phyloP scores from a whole-genome alignment of 106 monocot genomes.

The Acorus calamus region DNA sequence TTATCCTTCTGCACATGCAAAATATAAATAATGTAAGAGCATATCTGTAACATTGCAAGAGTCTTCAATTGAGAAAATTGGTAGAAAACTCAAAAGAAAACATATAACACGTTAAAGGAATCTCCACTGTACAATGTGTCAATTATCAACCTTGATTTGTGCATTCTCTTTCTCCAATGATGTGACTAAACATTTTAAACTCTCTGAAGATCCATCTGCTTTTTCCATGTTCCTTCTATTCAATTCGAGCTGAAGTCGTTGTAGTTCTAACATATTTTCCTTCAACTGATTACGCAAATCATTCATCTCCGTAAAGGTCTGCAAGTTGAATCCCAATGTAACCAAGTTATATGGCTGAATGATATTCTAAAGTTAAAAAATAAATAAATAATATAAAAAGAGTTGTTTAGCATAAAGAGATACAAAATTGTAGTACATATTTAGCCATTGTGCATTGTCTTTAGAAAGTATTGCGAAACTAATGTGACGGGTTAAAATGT shows the following conservation, averaged over 20 bases:
- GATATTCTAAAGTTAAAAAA: too few relatives aligned
- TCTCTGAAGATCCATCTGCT: slow-evolving; percentile 33
- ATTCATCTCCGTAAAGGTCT: slow-evolving; percentile 17
- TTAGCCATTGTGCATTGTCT: too few relatives aligned
- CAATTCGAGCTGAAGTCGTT: slow-evolving; percentile 35
- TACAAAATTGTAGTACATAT: background rate
- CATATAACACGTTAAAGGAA: background rate
- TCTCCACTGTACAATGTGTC: background rate
- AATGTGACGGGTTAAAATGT: background rate
- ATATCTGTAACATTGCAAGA: too few relatives aligned
- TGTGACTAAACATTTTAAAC: slow-evolving; percentile 24
- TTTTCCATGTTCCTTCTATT: slow-evolving; percentile 26
- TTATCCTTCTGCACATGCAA: slow-evolving; percentile 42
- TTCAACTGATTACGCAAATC: slow-evolving; percentile 12
- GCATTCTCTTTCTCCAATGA: slow-evolving; percentile 53
- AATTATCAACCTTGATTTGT: slow-evolving; percentile 43
- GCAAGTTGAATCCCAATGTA: background rate
- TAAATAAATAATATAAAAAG: background rate
- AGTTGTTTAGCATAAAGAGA: background rate
- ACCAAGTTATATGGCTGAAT: too few relatives aligned
- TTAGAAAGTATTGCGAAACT: too few relatives aligned
- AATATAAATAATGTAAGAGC: too few relatives aligned
- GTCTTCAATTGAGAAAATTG: background rate
- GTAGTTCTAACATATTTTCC: slow-evolving; percentile 27
- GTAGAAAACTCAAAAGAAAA: background rate